Base-by-base conservation (phyloP, 495 filamentous ascomycete species). In the Tirmania nivea region DNA sequence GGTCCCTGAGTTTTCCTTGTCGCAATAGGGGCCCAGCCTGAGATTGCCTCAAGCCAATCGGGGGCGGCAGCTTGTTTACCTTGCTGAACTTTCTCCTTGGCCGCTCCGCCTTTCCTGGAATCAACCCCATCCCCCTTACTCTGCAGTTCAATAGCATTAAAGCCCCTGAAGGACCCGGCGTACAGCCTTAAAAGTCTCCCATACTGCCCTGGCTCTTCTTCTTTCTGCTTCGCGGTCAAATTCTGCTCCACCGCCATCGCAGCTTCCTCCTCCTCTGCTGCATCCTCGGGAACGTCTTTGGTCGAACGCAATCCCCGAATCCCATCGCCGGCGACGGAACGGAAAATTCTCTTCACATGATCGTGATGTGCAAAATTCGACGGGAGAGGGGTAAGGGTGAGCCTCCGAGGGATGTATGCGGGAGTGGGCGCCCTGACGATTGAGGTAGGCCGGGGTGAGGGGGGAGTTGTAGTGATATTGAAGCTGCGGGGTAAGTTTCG, bases 321-420 rank as follows among this genome's bases (percentile, higher is more conserved):
- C 16, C 42, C 35, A 34, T 16, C 52, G 35, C 55, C 14, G 10
- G 48, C n/a, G 51, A 35, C 39, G 20, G 34, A n/a, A n/a, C 36
- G 21, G 48, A 51, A 54, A 19, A 35, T 45, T 10, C 49, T 52
- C 16, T 20, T 16, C 20, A 61, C 56, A 19, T 61, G 56, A 12
- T 45, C 34, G 2, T 14, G 7, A 49, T 61, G 59, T 21, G 48
- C 49, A 52, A 61, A 61, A 7, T 52, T 49, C 2, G 58, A 49
- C 14, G 48, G 14, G 4, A 49, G 60, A 10, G 59, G 51, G 5
- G 42, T 54, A 9, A 55, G 57, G 8, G 55, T 54, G 50, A 61
- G 39, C 17, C 2, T 45, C 14, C 17, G 39, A 19, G 39, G 3
- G 3, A 19, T 45, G 39, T 45, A 31, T 45, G 39, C 4, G 39